Base-by-base conservation (phyloP, 2,329 filamentous ascomycete genomes). In the Cladosporium sp. region DNA sequence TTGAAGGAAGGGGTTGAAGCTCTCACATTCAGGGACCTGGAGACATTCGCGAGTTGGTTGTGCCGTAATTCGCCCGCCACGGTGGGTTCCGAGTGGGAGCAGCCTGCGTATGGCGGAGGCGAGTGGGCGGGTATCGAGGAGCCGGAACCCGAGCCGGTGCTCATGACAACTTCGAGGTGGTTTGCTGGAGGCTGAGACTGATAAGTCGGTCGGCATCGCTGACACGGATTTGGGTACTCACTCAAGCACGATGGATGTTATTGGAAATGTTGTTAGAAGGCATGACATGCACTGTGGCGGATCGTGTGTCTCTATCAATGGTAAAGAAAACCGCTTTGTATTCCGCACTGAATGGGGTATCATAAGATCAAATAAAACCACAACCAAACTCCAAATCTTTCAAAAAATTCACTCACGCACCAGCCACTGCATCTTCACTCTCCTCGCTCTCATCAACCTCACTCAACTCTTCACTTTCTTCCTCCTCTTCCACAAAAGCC, bases 401-500 rank as follows among this genome's bases (percentile, higher is more conserved):
- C 4, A 38, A 17, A 3, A 8, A 32, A n/a, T n/a, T n/a, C 36
- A 17, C 12, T 48, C 44, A 48, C 11, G 22, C 22, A 27, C 22
- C 22, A 5, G 5, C 22, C 22, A 15, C 15, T 36, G 32, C 32
- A 32, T 24, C 18, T 15, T 48, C 22, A 15, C 20, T 18, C 36
- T 39, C 43, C n/a, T 13, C 27, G 30, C 39, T 36, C 19, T 39
- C 36, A 2, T 13, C 20, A 15, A 40, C 44, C 11, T 60, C 57
- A 24, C 49, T 56, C 42, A 57, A 58, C 44, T 54, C 58, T 40
- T 64, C 61, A 30, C 64, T 62, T 3, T 64, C 67, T 11, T 80
- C 81, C 67, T 86, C 87, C 47, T 82, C 79, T 55, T 85, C 81
- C 6, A 85, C 69, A 58, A 96, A 96, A 1, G 88, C 89, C 1